phyloP scores from a whole-genome alignment of 2,329 filamentous ascomycete species.

The Dactylellina haptotyla region DNA sequence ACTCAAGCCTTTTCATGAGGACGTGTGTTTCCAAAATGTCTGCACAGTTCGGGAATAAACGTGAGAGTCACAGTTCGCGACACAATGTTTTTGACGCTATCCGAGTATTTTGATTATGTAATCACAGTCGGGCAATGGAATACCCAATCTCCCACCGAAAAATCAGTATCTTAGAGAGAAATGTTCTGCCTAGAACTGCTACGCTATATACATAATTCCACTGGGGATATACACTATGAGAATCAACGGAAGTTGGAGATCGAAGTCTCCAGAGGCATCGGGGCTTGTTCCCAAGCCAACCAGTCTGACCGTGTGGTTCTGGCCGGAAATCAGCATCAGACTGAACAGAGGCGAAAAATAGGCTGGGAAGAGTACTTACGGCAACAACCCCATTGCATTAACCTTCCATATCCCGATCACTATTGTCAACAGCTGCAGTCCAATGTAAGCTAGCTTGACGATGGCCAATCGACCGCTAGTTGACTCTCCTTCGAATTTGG shows the following conservation, averaged over 20 bases:
- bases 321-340: slow-evolving; percentile 20
- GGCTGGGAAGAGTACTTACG: slow-evolving; percentile 72
- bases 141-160: too few relatives aligned
- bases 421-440: slow-evolving; percentile 84
- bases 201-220: slow-evolving; percentile 16
- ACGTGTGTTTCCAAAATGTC: too few relatives aligned
- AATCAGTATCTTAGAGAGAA: not conserved
- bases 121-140: not conserved
- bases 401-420: slow-evolving; percentile 94
- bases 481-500: slow-evolving; percentile 87
- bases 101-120: too few relatives aligned
- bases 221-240: too few relatives aligned
- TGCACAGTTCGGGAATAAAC: too few relatives aligned
- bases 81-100: too few relatives aligned
- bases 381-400: slow-evolving; percentile 92
- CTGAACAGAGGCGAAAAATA: not conserved
- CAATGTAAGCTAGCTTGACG: slow-evolving; percentile 87
- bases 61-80: too few relatives aligned
- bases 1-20: too few relatives aligned
- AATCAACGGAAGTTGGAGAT: slow-evolving; percentile 51
- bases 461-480: slow-evolving; percentile 74
- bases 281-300: slow-evolving; percentile 83
- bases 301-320: slow-evolving; percentile 96
- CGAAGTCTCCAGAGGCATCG: slow-evolving; percentile 61
- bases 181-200: not conserved